Evolutionary conservation across 73 alveolate species (phyloP).

Genomic region (Paramecium bursaria): DNA sequence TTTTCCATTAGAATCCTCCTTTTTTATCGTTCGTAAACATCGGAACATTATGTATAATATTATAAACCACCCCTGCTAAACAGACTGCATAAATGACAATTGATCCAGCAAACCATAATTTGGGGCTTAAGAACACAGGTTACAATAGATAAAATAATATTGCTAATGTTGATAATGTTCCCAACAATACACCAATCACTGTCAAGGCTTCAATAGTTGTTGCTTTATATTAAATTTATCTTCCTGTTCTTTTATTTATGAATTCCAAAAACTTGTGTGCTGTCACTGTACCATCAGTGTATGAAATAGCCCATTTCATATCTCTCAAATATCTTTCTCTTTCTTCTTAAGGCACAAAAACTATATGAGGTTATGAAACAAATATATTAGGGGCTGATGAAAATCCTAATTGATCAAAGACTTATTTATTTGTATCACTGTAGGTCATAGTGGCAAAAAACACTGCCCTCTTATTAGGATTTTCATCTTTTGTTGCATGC

Average conservation of each 20-base stretch:
- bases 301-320: conserved; percentile 61
- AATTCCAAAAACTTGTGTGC: conserved; percentile 64
- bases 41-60: conserved; percentile 68
- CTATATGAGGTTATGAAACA: conserved; percentile 65
- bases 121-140: conserved; percentile 64
- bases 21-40: conserved; percentile 29
- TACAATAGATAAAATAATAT: conserved; percentile 18
- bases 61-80: conserved; percentile 67
- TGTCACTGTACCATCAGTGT: conserved; percentile 67
- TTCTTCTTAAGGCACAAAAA: conserved; percentile 48
- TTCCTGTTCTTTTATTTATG: conserved; percentile 68
- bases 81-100: conserved; percentile 47
- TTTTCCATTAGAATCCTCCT: conserved; percentile 18
- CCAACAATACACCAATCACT: conserved; percentile 53
- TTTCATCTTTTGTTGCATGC: conserved; percentile 30
- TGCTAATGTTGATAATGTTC: conserved; percentile 6
- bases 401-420: conserved; percentile 51
- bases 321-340: conserved; percentile 69
- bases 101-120: conserved; percentile 65
- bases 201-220: conserved; percentile 57
- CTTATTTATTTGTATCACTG: conserved; percentile 22
- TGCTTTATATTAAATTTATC: conserved; percentile 64
- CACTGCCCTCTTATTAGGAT: conserved; percentile 56
- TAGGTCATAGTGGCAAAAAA: conserved; percentile 66
- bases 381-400: conserved; percentile 62